Conservation (phyloP, 2,329 filamentous ascomycete species). For the Pleomassaria siparia region DNA sequence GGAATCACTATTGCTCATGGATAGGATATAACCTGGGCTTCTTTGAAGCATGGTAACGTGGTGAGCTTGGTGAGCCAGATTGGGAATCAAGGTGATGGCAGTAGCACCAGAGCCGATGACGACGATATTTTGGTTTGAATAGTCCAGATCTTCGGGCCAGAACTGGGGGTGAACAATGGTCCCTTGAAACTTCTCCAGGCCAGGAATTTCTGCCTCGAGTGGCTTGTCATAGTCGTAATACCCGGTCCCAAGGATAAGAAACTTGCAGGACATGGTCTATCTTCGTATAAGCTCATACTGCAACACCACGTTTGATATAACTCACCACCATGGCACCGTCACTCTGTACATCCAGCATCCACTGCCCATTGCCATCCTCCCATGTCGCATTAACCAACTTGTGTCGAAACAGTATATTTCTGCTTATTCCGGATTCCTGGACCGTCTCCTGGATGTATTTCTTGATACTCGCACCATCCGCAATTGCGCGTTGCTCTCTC, state of each 20-base stretch:
- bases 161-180: conserved; percentile 70
- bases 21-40: conserved; percentile 65
- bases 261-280: conserved; percentile 36
- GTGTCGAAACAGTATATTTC: conserved; percentile 48
- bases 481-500: conserved; percentile 54
- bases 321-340: conserved; percentile 40
- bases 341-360: conserved; percentile 45
- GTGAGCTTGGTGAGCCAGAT: conserved; percentile 62
- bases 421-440: conserved; percentile 48
- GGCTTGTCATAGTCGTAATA: conserved; percentile 75
- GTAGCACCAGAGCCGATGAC: conserved; percentile 84
- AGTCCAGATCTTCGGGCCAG: conserved; percentile 71
- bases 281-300: not conserved
- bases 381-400: conserved; percentile 46
- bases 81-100: conserved; percentile 74
- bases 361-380: conserved; percentile 52
- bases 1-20: conserved; percentile 34
- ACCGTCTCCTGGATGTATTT: conserved; percentile 50
- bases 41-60: conserved; percentile 80
- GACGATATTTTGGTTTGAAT: conserved; percentile 66
- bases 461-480: conserved; percentile 47
- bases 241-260: conserved; percentile 63
- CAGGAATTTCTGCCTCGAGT: conserved; percentile 63
- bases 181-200: conserved; percentile 67
- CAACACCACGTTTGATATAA: conserved; percentile 19